Conservation (phyloP, 2,329 filamentous ascomycete genomes). For the Aspergillus japonicus region DNA sequence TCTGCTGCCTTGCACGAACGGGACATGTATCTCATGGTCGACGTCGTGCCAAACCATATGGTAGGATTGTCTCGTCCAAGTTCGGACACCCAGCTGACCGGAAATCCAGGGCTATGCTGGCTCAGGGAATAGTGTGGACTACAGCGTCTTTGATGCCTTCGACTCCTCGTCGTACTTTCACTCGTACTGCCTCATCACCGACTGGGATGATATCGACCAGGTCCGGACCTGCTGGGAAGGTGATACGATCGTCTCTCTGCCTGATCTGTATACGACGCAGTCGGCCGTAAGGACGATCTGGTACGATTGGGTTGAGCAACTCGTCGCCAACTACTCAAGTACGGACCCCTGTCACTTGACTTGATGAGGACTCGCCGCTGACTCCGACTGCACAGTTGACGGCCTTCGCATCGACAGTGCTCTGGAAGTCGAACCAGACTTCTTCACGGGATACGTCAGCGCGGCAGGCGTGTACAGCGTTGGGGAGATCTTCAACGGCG, state of each 20-base stretch:
- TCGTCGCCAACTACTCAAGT: slow-evolving; percentile 62
- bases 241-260: slow-evolving; percentile 56
- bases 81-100: background rate
- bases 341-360: slow-evolving; percentile 32
- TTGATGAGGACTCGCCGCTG: background rate
- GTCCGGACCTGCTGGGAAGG: slow-evolving; percentile 55
- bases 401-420: slow-evolving; percentile 55
- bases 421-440: slow-evolving; percentile 49
- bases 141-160: slow-evolving; percentile 54
- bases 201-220: slow-evolving; percentile 54
- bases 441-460: slow-evolving; percentile 44
- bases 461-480: slow-evolving; percentile 49
- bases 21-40: slow-evolving; percentile 62
- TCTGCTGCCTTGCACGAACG: slow-evolving; percentile 55
- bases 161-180: slow-evolving; percentile 61
- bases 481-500: slow-evolving; percentile 48
- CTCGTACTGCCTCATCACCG: slow-evolving; percentile 52
- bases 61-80: slow-evolving; percentile 20
- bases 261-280: slow-evolving; percentile 61
- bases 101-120: slow-evolving; percentile 45
- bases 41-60: slow-evolving; percentile 60
- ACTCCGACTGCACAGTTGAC: slow-evolving; percentile 38
- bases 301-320: slow-evolving; percentile 58
- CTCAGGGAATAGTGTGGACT: slow-evolving; percentile 51
- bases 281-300: slow-evolving; percentile 51